These are phyloP conservation scores for Passalora sequoiae DNA, from an alignment of 2,329 filamentous ascomycete genomes.

Conservation along the genomic window DNA sequence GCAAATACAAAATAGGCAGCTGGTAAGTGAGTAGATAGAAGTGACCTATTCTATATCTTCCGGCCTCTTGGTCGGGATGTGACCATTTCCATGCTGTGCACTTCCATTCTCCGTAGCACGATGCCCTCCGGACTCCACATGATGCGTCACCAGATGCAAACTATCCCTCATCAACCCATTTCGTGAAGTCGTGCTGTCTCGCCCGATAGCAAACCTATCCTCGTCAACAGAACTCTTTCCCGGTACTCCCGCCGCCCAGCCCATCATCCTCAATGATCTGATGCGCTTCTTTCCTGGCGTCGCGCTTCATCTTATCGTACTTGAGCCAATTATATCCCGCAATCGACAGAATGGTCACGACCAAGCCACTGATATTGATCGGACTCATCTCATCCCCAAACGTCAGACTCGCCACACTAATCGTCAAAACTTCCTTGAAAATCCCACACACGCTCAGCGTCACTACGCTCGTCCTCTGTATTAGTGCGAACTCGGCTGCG, in stretches of 20 bases:
- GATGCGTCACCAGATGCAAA: constrained; percentile 15
- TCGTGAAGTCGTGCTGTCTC: constrained; percentile 29
- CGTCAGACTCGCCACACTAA: constrained; percentile 76
- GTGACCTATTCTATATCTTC: constrained; percentile 40
- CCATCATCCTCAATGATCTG: constrained; percentile 33
- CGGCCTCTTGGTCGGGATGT: constrained; percentile 43
- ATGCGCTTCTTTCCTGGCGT: constrained; percentile 55
- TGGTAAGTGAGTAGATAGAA: constrained; percentile 2
- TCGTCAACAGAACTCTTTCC: constrained; percentile 11
- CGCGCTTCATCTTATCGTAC: constrained; percentile 77
- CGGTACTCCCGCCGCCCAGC: constrained; percentile 28
- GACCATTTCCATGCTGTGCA: constrained; percentile 4
- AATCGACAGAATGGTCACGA: constrained; percentile 83
- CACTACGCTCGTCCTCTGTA: constrained; percentile 92
- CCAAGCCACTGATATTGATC: constrained; percentile 78
- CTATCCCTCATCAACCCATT: constrained; percentile 22
- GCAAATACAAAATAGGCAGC: too few species aligned
- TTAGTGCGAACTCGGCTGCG: constrained; percentile 85
- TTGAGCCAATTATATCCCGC: constrained; percentile 92
- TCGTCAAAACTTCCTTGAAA: constrained; percentile 98
- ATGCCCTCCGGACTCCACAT: constrained; percentile 14
- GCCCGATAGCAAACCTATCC: constrained; percentile 17
- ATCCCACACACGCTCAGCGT: constrained; percentile 95
- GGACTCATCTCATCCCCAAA: constrained; percentile 84
- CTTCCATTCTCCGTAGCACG: constrained; percentile 19